Base-by-base conservation (phyloP, 1,284 basidiomycete species). In the Testicularia cyperi region DNA sequence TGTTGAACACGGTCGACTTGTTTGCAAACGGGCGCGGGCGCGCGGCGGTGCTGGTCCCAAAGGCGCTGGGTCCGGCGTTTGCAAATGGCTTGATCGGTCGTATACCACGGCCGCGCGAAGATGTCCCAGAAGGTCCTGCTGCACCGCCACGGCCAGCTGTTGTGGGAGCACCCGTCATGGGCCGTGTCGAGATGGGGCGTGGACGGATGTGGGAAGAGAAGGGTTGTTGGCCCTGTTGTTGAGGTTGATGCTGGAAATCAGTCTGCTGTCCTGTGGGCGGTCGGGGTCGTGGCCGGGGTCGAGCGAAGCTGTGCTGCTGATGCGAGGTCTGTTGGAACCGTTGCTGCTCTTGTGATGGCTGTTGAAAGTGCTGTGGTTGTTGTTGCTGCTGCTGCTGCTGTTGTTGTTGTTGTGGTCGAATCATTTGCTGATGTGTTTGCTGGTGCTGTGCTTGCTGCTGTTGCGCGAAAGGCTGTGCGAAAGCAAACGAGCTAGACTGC, bases 21-120 rank as follows among this genome's bases (percentile, higher is more conserved):
- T 38, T 38, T n/a, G 31, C 20, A n/a, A 38, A 38, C 9, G 36
- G 36, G 5, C 36, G 24, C 12, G 26, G 23, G 5, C 36, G 9
- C 4, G 9, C 4, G 23, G 5, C 36, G 16, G 15, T 9, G 8
- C 14, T 31, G 29, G 31, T 22, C 12, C 7, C 6, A 18, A 18
- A 33, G 18, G 31, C 30, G n/a, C 18, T 12, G 10, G 31, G 3
- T 16, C 23, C 1, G 27, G 14, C 16, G 33, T 9, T 3, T 5
- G 39, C 39, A 16, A 40, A 49, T 9, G 57, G 57, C 26, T 32
- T 48, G 26, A 46, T 27, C 2, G 57, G 51, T 15, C 57, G 51
- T 3, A 45, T 26, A 13, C 23, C 48, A 12, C 49, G 29, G 19
- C 49, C 56, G 18, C 48, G 30, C 30, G 30, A 31, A n/a, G n/a